phyloP scores from a whole-genome alignment of 495 filamentous ascomycete genomes.

The Glutinoglossum americanum region DNA sequence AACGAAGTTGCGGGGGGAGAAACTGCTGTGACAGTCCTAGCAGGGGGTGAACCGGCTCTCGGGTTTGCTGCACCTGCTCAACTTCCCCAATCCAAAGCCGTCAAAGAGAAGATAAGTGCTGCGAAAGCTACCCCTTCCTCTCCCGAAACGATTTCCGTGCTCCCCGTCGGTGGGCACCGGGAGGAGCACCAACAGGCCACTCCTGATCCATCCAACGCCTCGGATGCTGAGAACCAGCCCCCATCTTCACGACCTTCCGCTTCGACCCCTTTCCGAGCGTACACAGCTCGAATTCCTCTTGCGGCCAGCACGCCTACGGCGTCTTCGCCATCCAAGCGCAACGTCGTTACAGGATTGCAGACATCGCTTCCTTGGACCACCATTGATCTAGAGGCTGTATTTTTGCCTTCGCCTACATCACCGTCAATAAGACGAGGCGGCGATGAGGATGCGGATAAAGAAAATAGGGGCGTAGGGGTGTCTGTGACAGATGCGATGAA shows the following conservation, averaged over 20 bases:
- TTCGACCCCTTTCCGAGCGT: conserved; percentile 6
- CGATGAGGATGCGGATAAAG: conserved; percentile 32
- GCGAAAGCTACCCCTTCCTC: background rate
- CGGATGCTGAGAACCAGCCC: conserved; percentile 61
- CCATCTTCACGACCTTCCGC: conserved; percentile 37
- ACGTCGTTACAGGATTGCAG: conserved; percentile 32
- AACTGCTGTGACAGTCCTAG: background rate
- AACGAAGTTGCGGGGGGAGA: background rate
- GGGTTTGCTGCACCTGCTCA: background rate
- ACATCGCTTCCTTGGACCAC: conserved; percentile 48
- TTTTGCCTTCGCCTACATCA: conserved; percentile 19
- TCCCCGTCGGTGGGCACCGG: background rate
- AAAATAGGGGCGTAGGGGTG: conserved; percentile 17
- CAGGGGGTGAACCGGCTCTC: background rate
- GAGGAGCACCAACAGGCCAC: conserved; percentile 6
- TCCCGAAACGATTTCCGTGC: background rate
- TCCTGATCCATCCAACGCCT: conserved; percentile 47
- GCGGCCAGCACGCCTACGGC: conserved; percentile 29
- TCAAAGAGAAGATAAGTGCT: background rate
- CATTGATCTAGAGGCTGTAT: conserved; percentile 47
- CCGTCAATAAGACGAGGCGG: conserved; percentile 2
- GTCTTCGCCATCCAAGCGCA: conserved; percentile 43
- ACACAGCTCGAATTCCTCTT: conserved; percentile 19
- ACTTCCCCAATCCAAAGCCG: background rate
- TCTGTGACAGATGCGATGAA: conserved; percentile 25